phyloP scores from a whole-genome alignment of 1,284 basidiomycete species.

The Ustilago nuda region DNA sequence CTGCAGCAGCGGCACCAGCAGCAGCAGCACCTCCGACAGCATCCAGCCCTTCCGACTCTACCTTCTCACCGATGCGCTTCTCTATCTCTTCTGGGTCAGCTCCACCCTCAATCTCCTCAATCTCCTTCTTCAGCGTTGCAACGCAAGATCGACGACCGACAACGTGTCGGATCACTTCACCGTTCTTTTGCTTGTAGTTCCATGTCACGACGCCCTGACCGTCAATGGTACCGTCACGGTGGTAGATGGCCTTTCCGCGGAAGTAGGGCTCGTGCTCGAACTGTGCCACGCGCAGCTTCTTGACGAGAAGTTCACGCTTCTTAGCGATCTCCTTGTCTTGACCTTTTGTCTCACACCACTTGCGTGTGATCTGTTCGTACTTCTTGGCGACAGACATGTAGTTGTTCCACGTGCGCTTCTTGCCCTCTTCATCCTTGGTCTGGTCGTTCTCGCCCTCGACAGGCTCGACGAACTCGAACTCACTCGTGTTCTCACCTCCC shows the following conservation, averaged over 20 bases:
- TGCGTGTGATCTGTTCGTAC: conserved; percentile 65
- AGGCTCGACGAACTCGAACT: conserved; percentile 56
- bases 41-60: conserved; percentile 19
- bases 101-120: conserved; percentile 57
- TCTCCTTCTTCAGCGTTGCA: conserved; percentile 55
- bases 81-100: conserved; percentile 28
- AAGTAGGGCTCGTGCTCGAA: conserved; percentile 67
- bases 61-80: conserved; percentile 27
- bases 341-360: conserved; percentile 63
- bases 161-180: conserved; percentile 57
- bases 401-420: conserved; percentile 56
- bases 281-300: conserved; percentile 68
- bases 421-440: conserved; percentile 60
- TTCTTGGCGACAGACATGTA: conserved; percentile 63
- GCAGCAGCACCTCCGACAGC: conserved; percentile 27
- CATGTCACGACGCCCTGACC: conserved; percentile 65
- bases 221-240: conserved; percentile 68
- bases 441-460: conserved; percentile 66
- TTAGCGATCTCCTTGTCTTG: conserved; percentile 42
- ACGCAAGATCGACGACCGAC: conserved; percentile 58
- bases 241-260: conserved; percentile 65
- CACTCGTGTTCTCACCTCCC: conserved; percentile 51
- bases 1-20: conserved; percentile 28
- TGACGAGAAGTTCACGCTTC: conserved; percentile 64
- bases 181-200: conserved; percentile 65